Evolutionary conservation across 2,329 filamentous ascomycete species (phyloP).

Genomic region (Sporothrix variecibatus): DNA sequence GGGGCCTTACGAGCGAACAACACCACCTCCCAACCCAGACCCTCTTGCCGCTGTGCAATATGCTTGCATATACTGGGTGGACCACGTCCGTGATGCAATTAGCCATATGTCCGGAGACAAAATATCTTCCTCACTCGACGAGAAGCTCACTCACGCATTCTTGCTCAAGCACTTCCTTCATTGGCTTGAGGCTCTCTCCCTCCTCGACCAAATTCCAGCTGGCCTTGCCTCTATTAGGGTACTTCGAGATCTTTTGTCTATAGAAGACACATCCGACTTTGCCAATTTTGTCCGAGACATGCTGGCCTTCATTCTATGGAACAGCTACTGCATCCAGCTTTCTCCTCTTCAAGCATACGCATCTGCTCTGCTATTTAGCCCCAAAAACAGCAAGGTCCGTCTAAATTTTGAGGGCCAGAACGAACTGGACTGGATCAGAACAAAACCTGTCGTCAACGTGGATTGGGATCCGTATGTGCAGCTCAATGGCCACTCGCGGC

Average conservation of each 20-base stretch:
- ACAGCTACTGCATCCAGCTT: not conserved
- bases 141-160: not conserved
- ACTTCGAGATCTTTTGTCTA: not conserved
- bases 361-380: not conserved
- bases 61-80: slow-evolving; percentile 13
- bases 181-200: slow-evolving; percentile 17
- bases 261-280: not conserved
- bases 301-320: not conserved
- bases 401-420: not conserved
- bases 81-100: not conserved
- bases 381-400: not conserved
- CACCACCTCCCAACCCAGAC: not conserved
- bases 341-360: not conserved
- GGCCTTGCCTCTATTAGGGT: not conserved
- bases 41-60: slow-evolving; percentile 2
- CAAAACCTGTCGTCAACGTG: not conserved
- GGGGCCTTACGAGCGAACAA: not conserved
- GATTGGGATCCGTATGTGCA: not conserved
- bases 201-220: not conserved
- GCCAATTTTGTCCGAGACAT: not conserved
- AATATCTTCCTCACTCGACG: not conserved
- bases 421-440: not conserved
- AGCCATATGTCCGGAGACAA: not conserved
- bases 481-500: not conserved
- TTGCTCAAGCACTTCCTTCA: slow-evolving; percentile 17